Conservation (phyloP, 768 basidiomycete genomes). For the button mushroom (Agaricus bisporus) region DNA sequence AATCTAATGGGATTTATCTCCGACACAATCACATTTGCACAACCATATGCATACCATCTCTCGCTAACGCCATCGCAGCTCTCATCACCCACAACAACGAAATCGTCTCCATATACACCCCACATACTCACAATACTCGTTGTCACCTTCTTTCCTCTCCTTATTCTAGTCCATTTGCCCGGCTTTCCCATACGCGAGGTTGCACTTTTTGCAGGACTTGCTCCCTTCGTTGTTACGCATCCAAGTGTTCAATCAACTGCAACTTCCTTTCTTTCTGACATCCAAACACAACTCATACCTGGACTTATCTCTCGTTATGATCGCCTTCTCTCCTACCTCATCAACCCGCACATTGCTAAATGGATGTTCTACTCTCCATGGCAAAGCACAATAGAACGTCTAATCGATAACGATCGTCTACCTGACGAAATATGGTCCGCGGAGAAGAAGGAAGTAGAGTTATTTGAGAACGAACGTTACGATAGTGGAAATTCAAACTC, state of each 20-base stretch:
- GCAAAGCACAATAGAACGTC: conserved; percentile 24
- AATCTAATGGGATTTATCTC: conserved; percentile 88
- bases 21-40: conserved; percentile 49
- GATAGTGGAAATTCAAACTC: not conserved
- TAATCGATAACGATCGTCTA: conserved; percentile 62
- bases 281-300: conserved; percentile 4
- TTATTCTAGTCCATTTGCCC: conserved; percentile 38
- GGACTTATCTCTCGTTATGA: conserved; percentile 6
- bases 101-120: conserved; percentile 41
- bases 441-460: conserved; percentile 61
- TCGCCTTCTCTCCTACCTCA: not conserved
- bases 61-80: conserved; percentile 33
- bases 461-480: conserved; percentile 80
- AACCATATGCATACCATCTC: conserved; percentile 47
- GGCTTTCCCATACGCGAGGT: conserved; percentile 42
- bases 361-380: conserved; percentile 6
- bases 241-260: conserved; percentile 32
- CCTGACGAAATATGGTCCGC: conserved; percentile 59
- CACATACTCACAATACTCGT: conserved; percentile 46
- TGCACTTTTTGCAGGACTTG: conserved; percentile 42
- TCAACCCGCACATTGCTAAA: not conserved
- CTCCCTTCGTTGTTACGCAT: conserved; percentile 48
- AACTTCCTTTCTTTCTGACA: conserved; percentile 17
- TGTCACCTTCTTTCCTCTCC: conserved; percentile 44
- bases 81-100: conserved; percentile 12